Percentiles rank a stretch among this genome's conserved stretches.
phyloP scores from a whole-genome alignment of 257 asterid species.

The Lycium ferocissimum region DNA sequence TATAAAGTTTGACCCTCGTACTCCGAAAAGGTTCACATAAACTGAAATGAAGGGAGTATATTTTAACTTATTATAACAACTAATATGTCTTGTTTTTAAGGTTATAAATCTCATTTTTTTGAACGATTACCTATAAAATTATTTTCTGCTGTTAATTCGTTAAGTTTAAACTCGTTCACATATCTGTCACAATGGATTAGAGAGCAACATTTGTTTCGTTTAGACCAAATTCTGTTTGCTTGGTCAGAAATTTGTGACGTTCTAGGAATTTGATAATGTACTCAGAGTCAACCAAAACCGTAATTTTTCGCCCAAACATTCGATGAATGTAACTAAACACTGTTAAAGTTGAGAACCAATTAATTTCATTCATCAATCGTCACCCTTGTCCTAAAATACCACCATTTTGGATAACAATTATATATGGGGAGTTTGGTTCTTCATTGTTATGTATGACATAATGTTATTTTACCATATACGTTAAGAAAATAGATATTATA shows the following conservation, averaged over 20 bases:
- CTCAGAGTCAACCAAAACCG: background rate
- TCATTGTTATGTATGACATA: no score
- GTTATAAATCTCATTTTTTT: no score
- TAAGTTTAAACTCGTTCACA: background rate
- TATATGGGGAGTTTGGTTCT: background rate
- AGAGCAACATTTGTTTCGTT: background rate
- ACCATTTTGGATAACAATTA: background rate
- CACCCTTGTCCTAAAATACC: background rate
- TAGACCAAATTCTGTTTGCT: background rate
- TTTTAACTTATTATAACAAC: no score
- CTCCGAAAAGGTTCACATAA: no score
- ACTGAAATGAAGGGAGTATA: no score
- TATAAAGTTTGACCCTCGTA: no score
- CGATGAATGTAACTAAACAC: background rate
- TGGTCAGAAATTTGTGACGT: background rate
- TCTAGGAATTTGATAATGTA: background rate
- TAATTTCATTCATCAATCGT: background rate
- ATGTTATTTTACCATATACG: no score
- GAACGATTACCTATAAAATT: no score
- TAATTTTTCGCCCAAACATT: background rate
- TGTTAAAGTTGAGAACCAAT: background rate
- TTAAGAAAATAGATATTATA: no score
- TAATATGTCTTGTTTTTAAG: no score
- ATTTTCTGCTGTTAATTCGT: rapidly evolving
- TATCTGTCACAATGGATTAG: background rate